Evolutionary conservation across 2,329 filamentous ascomycete species (phyloP), one percentile per base, ranked within the genome.

Genomic region (Fusarium decemcellulare): DNA sequence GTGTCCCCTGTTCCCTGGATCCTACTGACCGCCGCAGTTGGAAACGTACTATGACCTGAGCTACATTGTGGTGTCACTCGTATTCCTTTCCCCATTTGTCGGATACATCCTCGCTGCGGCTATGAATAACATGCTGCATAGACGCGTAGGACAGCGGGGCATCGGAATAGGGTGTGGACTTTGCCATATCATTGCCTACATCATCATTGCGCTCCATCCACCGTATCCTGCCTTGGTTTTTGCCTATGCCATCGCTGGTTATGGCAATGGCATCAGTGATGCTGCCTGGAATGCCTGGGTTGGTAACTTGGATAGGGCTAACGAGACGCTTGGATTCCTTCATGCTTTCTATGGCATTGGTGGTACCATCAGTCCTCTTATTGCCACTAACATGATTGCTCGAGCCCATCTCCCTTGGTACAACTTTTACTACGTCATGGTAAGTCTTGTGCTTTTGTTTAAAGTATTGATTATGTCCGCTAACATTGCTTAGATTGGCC

Each of bases 381-480:
- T 93, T 51, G 91, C 92, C 0, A 93, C 92, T 0, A 86, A 86
- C 0, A 87, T 95, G 85, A 88, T 94, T 39, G 89, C 89, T 0
- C 88, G 88, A 72, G 88, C 82, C 0, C 71, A 81, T 7, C 68
- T 91, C 53, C 83, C 83, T 0, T 95, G 92, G 92, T 93, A 91
- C 71, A 82, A 83, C 2, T 94, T 92, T 75, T 95, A 94, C 78
- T 93, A 93, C 74, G 80, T 93, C 44, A 92, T 94, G 90, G 88
- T 92, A 73, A 66, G 85, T 2, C 1, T 27, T 12, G 76, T 27
- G 6, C 7, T 2, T 4, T 5, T 6, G 3, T 3, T 1, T 7
- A 5, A 86, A 74, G 69, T 15, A 10, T 47, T 34, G 3, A 3
- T 76, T 91, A 88, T 83, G 86, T 80, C 83, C 89, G 0, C 81